These are phyloP conservation scores for Talaromyces sp. DNA, from an alignment of 2,329 filamentous ascomycete species.

Conservation along the genomic window DNA sequence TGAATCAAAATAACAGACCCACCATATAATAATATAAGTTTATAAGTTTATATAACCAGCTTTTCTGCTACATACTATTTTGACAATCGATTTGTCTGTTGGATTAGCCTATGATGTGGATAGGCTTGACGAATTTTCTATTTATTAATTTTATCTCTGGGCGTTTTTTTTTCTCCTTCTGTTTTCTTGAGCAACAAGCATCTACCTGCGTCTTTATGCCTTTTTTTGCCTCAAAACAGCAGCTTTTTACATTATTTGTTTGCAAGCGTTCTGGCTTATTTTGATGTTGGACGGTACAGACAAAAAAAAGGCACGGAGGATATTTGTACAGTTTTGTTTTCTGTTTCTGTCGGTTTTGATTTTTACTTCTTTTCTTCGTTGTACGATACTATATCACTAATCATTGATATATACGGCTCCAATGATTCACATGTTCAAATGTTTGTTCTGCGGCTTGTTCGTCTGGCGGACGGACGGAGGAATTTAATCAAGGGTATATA, in stretches of 20 bases:
- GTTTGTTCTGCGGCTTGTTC: neutral
- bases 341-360: neutral
- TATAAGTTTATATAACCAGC: neutral
- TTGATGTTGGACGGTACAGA: neutral
- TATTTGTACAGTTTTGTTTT: neutral
- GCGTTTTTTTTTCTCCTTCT: neutral
- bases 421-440: neutral
- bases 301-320: slow-evolving; percentile 3
- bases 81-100: neutral
- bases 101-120: neutral
- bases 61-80: neutral
- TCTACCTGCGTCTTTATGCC: neutral
- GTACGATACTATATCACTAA: slow-evolving; percentile 6
- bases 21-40: neutral
- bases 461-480: neutral
- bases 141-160: neutral
- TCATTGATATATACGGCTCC: neutral
- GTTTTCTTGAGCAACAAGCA: neutral
- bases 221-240: neutral
- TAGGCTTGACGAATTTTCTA: neutral
- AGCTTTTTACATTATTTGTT: neutral
- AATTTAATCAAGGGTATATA: neutral
- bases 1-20: neutral
- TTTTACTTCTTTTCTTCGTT: neutral
- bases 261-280: slow-evolving; percentile 5